Evolutionary conservation across 148 eudicot genomes (phyloP), one percentile per base, ranked within the genome.

Genomic region (Camellia sinensis): DNA sequence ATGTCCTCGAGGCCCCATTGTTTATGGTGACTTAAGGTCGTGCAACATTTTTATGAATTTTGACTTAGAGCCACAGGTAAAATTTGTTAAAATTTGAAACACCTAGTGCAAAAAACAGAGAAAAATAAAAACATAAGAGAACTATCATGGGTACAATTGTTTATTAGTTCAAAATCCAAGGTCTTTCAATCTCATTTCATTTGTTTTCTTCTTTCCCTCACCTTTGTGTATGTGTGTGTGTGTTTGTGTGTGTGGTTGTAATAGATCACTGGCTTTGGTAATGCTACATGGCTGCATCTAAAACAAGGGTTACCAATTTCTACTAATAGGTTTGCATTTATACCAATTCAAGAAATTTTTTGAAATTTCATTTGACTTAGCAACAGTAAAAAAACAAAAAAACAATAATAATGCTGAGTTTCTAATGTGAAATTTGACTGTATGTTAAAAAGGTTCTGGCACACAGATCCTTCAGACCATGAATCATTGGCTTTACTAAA

Each of bases 261-360:
- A 64, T 19, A 80, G 82, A 80, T 80, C 73, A 73, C 78, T 53
- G 78, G 82, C 52, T 73, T 80, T 80, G 82, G 82, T n/a, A 53
- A 50, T 14, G 78, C 78, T 13, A 73, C 13, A 15, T 80, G 82
- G 82, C 43, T 65, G 54, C 82, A 73, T 19, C 64, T 73, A 13
- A 71, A 74, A 11, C 72, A 66, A 29, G 54, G 53, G 54, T 74
- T 77, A 9, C n/a, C 29, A 17, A 52, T 57, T 14, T 66, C 56
- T 1, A 37, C 41, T n/a, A 18, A 80, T 53, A 80, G 82, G 82
- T 80, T 29, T 64, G 64, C 17, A 46, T 62, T 41, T 10, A 9
- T 3, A 59, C n/a, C n/a, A n/a, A n/a, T n/a, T n/a, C 4, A 3
- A 53, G 11, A 7, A 3, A 6, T 6, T 53, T 53, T 44, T 43